phyloP scores from a whole-genome alignment of 2,329 filamentous ascomycete species.

The Aspergillus phoenicis region DNA sequence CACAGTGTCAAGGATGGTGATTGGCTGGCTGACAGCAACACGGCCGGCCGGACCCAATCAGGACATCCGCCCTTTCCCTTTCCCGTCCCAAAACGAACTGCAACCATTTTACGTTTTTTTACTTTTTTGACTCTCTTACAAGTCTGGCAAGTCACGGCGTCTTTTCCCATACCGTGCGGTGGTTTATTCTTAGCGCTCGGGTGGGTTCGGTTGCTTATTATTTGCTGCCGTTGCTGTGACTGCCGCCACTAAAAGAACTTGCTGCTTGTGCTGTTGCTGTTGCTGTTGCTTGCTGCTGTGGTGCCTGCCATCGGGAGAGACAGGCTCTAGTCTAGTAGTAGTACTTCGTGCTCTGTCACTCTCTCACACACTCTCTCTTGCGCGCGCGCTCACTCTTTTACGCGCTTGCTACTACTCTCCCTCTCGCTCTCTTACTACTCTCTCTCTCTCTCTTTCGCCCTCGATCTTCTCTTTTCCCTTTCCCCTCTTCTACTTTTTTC shows the following conservation, averaged over 20 bases:
- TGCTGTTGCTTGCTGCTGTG: constrained; percentile 2
- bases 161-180: not conserved
- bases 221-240: constrained; percentile 1
- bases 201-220: constrained; percentile 8
- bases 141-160: too few relatives aligned
- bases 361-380: too few relatives aligned
- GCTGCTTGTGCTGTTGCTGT: not conserved
- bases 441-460: constrained; percentile 15
- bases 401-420: constrained; percentile 2
- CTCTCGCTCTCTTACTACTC: constrained; percentile 17
- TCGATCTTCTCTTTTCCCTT: constrained; percentile 17
- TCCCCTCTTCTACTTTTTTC: constrained; percentile 17
- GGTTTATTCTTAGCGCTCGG: constrained; percentile 14
- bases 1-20: not conserved
- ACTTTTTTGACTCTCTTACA: constrained; percentile 9
- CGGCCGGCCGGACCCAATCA: constrained; percentile 25
- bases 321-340: not conserved
- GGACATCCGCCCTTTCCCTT: constrained; percentile 15
- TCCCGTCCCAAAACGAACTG: constrained; percentile 21
- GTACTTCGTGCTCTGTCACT: too few relatives aligned
- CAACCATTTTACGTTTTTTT: not conserved
- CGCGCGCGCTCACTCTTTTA: too few relatives aligned
- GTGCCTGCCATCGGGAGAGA: not conserved
- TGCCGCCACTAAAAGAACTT: not conserved
- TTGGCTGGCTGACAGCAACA: constrained; percentile 23